Conservation (phyloP, 1,139 yeast genomes). For the Taiozyma sp. region DNA sequence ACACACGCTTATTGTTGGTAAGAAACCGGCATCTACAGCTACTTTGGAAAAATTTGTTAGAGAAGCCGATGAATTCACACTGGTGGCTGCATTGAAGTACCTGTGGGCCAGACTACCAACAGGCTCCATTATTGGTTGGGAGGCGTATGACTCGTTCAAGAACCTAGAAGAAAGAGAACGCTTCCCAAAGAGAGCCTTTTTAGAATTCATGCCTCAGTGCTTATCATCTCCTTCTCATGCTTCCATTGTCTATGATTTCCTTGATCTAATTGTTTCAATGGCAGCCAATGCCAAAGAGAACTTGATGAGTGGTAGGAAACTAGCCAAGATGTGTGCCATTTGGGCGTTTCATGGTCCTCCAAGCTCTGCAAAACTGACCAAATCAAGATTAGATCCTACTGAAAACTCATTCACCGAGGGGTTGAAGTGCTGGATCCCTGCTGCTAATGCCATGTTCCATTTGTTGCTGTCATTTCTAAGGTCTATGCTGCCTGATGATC, state of each 20-base stretch:
- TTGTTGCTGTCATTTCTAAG: conserved; percentile 71
- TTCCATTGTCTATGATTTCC: conserved; percentile 80
- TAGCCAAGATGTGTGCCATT: conserved; percentile 76
- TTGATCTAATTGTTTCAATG: conserved; percentile 74
- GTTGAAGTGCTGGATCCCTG: conserved; percentile 69
- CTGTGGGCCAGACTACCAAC: conserved; percentile 85
- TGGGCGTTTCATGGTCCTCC: conserved; percentile 73
- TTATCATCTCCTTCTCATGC: conserved; percentile 84
- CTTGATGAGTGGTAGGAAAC: conserved; percentile 73
- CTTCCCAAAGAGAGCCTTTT: conserved; percentile 67
- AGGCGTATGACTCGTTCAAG: conserved; percentile 67
- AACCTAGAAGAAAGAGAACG: conserved; percentile 60
- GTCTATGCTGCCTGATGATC: conserved; percentile 70
- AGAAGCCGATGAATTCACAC: conserved; percentile 57
- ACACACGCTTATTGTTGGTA: conserved; percentile 45
- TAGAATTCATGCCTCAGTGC: conserved; percentile 80
- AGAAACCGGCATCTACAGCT: conserved; percentile 35
- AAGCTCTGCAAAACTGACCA: conserved; percentile 5
- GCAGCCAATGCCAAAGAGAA: conserved; percentile 81
- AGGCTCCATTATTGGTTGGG: conserved; percentile 83
- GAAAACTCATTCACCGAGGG: conserved; percentile 60
- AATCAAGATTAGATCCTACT: conserved; percentile 15
- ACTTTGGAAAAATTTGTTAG: conserved; percentile 35
- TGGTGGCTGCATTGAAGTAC: conserved; percentile 71
- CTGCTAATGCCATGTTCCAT: conserved; percentile 85